Evolutionary conservation across 2,329 filamentous ascomycete genomes (phyloP).

Genomic region (Trichothecium sympodiale): DNA sequence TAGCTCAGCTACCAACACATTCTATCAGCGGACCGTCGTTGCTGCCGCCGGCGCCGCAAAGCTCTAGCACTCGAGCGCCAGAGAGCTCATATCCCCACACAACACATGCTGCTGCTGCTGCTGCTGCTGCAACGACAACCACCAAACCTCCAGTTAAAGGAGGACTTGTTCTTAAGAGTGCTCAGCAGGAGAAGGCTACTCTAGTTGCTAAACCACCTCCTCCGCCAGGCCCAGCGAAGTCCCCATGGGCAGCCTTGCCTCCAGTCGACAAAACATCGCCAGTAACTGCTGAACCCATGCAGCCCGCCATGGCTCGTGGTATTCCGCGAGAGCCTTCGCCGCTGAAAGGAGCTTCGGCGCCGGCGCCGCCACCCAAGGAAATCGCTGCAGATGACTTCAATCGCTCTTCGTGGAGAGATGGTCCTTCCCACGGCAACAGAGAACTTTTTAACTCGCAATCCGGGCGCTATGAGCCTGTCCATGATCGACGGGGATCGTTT

Average conservation of each 20-base stretch:
- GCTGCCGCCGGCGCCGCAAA: constrained; percentile 10
- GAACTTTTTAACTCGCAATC: constrained; percentile 95
- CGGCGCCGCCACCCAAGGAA: constrained; percentile 45
- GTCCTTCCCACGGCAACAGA: constrained; percentile 47
- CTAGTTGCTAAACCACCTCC: constrained; percentile 61
- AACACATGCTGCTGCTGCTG: constrained; percentile 17
- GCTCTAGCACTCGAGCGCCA: constrained; percentile 13
- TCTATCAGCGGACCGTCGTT: too few species aligned
- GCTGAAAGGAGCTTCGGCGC: constrained; percentile 41
- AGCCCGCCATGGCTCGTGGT: constrained; percentile 27
- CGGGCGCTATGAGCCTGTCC: constrained; percentile 81
- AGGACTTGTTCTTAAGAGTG: constrained; percentile 54
- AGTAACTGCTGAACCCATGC: constrained; percentile 44
- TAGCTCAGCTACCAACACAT: constrained; percentile 8
- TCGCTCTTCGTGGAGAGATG: constrained; percentile 69
- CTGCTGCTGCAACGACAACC: constrained; percentile 31
- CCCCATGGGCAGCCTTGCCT: constrained; percentile 81
- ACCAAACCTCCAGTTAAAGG: constrained; percentile 41
- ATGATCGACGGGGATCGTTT: constrained; percentile 61
- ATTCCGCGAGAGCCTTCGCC: constrained; percentile 43
- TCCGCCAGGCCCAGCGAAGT: constrained; percentile 64
- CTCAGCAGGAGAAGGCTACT: constrained; percentile 56
- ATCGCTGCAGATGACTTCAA: constrained; percentile 93
- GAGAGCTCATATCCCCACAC: constrained; percentile 36
- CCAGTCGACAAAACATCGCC: constrained; percentile 75